Conservation (phyloP, 345 rosid genomes). For the Euclidium syriacum region DNA sequence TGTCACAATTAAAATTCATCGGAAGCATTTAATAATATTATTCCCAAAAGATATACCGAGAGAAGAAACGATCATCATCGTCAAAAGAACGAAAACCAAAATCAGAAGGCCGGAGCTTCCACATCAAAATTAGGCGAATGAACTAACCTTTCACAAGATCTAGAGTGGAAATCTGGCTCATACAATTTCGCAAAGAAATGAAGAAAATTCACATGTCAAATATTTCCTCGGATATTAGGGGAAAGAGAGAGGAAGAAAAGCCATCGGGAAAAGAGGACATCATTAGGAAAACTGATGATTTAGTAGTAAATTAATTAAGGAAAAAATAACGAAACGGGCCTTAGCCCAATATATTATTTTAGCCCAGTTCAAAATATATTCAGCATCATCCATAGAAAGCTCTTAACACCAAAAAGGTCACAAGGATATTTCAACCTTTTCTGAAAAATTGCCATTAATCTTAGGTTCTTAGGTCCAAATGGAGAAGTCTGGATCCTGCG, state of each 20-base stretch:
- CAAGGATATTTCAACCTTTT: no score
- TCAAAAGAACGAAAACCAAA: background rate
- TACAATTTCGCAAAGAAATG: background rate
- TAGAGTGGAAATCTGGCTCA: background rate
- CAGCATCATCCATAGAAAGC: no score
- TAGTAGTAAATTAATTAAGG: background rate
- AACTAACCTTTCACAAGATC: conserved; percentile 9
- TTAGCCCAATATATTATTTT: no score
- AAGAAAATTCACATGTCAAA: background rate
- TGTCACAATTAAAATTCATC: background rate
- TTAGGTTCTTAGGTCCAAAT: no score
- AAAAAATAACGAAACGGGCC: background rate
- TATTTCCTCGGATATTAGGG: conserved; percentile 3
- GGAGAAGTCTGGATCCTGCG: no score
- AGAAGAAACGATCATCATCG: background rate
- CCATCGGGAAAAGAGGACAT: background rate
- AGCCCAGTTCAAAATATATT: no score
- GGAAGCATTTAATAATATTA: no score
- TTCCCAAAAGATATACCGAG: background rate
- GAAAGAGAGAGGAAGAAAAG: background rate
- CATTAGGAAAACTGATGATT: background rate
- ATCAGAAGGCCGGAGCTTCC: background rate
- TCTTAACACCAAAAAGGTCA: no score
- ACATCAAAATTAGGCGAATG: background rate
- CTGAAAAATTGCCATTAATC: no score